A percentile compares a stretch with the other conserved stretches of the same genome.
Evolutionary conservation across 305 asterid species (phyloP).

Genomic region (Ilex paraguariensis): DNA sequence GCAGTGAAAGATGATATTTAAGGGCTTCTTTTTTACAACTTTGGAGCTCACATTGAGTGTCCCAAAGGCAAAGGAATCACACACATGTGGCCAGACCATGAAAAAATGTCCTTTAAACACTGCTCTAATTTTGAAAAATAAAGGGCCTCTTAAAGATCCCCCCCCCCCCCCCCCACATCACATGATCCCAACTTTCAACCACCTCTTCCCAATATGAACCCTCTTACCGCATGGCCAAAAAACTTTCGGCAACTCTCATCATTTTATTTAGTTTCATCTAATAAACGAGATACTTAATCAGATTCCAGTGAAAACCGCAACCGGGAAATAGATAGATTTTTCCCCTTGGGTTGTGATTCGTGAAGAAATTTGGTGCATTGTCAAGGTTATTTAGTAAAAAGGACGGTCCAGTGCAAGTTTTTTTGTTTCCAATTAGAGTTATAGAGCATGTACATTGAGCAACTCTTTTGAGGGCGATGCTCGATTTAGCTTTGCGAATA

Average conservation of each 20-base stretch:
- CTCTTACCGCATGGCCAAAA: slow-evolving; percentile 20
- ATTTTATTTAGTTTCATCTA: not conserved
- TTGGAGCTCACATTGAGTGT: slow-evolving; percentile 29
- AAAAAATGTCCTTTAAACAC: slow-evolving; percentile 11
- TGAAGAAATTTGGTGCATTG: no score
- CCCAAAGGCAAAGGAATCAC: slow-evolving; percentile 43
- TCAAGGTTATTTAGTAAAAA: no score
- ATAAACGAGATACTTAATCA: not conserved
- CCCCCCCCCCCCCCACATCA: slow-evolving; percentile 14
- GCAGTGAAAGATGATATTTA: slow-evolving; percentile 15
- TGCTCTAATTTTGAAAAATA: not conserved
- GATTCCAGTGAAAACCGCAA: not conserved
- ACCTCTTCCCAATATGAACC: slow-evolving; percentile 11
- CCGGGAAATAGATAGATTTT: no score
- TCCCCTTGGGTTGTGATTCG: no score
- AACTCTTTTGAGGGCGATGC: no score
- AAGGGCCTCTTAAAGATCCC: slow-evolving; percentile 8
- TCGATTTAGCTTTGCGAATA: no score
- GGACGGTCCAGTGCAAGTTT: no score
- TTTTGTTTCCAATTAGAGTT: no score
- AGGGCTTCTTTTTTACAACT: slow-evolving; percentile 12
- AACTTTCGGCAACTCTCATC: not conserved
- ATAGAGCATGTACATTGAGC: no score
- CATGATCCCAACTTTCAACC: slow-evolving; percentile 35
- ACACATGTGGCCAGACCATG: slow-evolving; percentile 40